A percentile compares a stretch with the other conserved stretches of the same genome.
Evolutionary conservation across 352 stramenopile species (phyloP).

Genomic region (Phytophthora pseudosyringae): DNA sequence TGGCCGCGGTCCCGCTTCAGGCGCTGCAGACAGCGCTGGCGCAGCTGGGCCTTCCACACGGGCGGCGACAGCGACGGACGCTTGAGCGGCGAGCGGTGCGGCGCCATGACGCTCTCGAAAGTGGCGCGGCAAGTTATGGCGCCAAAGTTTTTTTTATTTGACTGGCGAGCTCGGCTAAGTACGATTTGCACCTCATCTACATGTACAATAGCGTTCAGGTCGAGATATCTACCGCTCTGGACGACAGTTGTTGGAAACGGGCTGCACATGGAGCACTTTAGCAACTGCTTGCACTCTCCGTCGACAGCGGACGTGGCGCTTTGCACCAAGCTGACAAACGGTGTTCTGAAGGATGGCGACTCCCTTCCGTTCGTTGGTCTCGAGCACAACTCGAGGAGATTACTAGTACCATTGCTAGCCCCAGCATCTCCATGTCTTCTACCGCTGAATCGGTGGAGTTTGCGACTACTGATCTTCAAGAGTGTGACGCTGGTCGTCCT

Average conservation of each 20-base stretch:
- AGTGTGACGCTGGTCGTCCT: slow-evolving; percentile 60
- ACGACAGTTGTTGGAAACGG: too few species aligned
- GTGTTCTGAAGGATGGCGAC: slow-evolving; percentile 38
- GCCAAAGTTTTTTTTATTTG: too few species aligned
- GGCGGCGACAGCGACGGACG: slow-evolving; percentile 68
- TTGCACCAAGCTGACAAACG: slow-evolving; percentile 49
- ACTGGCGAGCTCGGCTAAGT: too few species aligned
- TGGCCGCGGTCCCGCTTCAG: slow-evolving; percentile 64
- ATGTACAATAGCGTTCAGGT: too few species aligned
- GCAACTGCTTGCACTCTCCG: slow-evolving; percentile 60
- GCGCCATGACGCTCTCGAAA: slow-evolving; percentile 1
- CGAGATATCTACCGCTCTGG: too few species aligned
- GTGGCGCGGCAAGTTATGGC: neutral
- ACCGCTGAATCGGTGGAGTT: too few species aligned
- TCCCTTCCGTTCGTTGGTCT: slow-evolving; percentile 32
- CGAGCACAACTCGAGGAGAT: too few species aligned
- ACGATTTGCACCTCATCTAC: too few species aligned
- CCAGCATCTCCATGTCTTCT: too few species aligned
- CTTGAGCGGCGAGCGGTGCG: slow-evolving; percentile 25
- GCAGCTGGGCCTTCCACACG: slow-evolving; percentile 80
- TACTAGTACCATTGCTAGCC: too few species aligned
- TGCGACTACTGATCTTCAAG: slow-evolving; percentile 44
- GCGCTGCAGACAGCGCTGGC: slow-evolving; percentile 72
- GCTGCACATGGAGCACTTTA: slow-evolving; percentile 58
- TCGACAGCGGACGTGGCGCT: slow-evolving; percentile 51